phyloP scores from a whole-genome alignment of 345 rosid species.

The Rubroshorea leprosula region DNA sequence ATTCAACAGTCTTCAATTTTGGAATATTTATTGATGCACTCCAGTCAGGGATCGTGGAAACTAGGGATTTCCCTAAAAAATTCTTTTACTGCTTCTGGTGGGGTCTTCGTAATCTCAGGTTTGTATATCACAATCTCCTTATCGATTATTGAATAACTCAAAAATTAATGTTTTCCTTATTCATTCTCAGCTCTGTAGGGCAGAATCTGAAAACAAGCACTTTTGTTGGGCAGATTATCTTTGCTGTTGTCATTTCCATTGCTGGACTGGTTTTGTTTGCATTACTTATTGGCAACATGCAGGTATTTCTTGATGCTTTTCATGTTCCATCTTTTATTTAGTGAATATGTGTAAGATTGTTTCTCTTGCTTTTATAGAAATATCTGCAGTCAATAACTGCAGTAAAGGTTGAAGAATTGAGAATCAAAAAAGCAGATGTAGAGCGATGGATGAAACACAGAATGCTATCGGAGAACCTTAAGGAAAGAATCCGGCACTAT shows the following conservation, averaged over 20 bases:
- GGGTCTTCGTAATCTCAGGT: constrained; percentile 91
- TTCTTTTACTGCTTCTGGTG: constrained; percentile 90
- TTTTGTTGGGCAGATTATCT: constrained; percentile 34
- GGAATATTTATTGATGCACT: constrained; percentile 73
- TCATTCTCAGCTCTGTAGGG: constrained; percentile 41
- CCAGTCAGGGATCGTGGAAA: constrained; percentile 39
- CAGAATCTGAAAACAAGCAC: constrained; percentile 59
- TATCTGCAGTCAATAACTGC: constrained; percentile 69
- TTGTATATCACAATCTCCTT: constrained; percentile 13
- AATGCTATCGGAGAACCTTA: constrained; percentile 57
- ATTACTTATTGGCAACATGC: constrained; percentile 64
- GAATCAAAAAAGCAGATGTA: constrained; percentile 69
- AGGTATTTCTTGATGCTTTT: constrained; percentile 25
- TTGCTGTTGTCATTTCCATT: constrained; percentile 39
- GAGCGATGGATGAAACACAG: constrained; percentile 91
- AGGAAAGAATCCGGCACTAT: constrained; percentile 55
- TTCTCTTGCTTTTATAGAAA: constrained; percentile 34
- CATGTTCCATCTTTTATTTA: neutral
- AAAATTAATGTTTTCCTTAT: neutral
- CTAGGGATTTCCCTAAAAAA: constrained; percentile 45
- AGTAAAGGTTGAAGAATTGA: constrained; percentile 73
- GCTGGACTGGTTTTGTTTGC: constrained; percentile 52
- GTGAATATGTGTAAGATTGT: neutral
- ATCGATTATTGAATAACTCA: neutral
- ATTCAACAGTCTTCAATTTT: constrained; percentile 46